Evolutionary conservation across 1,284 basidiomycete species (phyloP), one percentile per base, ranked within the genome.

Genomic region (Cystobasidium slooffiae): DNA sequence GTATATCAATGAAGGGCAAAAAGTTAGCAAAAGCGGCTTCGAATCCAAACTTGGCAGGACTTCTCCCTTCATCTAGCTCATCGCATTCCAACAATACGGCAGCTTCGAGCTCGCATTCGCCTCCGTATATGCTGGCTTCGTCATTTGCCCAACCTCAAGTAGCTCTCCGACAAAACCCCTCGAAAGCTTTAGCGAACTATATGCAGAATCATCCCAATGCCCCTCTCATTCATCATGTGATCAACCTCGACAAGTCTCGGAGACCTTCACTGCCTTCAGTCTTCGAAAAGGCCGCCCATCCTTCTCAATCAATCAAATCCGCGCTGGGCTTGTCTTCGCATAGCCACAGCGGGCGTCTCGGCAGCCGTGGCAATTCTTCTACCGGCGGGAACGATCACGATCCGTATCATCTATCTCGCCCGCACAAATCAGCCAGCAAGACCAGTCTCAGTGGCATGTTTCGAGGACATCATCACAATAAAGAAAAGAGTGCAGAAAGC

Each of bases 261-360:
- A 72, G 79, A 8, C 79, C 79, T 0, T 76, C 75, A 20, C 65
- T 80, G 8, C 79, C 79, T 16, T 75, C 77, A 39, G 78, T 80
- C 6, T 78, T 78, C 59, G 79, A 80, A 51, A 78, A 78, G 46
- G 79, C 79, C 8, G 76, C 77, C 3, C 77, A 78, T 59, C 78
- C 79, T 0, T 49, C 75, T 0, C 72, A 74, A 10, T 65, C 74
- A n/a, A 67, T 79, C 18, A 70, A 76, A 10, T 68, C 75, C 0
- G 77, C 76, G 3, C 58, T 80, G 0, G 77, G 76, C 1, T 67
- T 75, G 70, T 63, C 53, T 24, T 46, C 66, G n/a, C 47, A 43
- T 20, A 22, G 51, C 16, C 39, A 41, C 20, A 49, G 53, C 41
- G 43, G 55, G 8, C 66, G 24, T 14, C 31, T 59, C 12, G 55